These are phyloP conservation scores for Quercus alba DNA, from an alignment of 306 rosid species.

Conservation along the genomic window DNA sequence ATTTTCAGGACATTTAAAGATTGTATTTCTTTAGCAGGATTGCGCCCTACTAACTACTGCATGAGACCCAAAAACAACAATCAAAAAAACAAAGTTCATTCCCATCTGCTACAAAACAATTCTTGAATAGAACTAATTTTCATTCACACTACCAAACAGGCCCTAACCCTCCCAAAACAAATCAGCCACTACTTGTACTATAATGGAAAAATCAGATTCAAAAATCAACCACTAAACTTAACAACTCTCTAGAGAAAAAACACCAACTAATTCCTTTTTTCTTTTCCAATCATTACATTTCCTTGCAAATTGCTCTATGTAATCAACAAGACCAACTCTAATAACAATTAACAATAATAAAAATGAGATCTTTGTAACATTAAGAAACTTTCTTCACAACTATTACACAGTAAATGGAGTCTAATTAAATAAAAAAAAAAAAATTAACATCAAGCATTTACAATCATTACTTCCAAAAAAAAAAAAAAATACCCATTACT, in stretches of 20 bases:
- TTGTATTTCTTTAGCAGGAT: neutral
- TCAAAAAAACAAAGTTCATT: neutral
- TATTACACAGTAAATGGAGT: neutral
- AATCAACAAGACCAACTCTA: neutral
- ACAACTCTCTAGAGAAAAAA: neutral
- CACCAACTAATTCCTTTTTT: neutral
- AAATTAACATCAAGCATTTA: too few species aligned
- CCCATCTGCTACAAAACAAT: neutral
- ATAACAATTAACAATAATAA: neutral
- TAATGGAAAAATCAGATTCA: neutral
- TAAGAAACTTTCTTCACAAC: neutral
- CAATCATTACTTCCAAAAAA: too few species aligned
- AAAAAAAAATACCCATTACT: neutral
- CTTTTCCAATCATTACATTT: neutral
- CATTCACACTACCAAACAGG: neutral
- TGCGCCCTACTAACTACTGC: neutral
- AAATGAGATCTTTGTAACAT: neutral
- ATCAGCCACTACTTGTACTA: neutral
- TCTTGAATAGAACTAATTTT: neutral
- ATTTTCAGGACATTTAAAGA: neutral
- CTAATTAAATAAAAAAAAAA: too few species aligned
- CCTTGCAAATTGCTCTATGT: neutral
- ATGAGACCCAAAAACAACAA: neutral
- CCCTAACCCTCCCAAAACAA: neutral
- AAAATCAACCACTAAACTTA: neutral